Evolutionary conservation across 2,329 filamentous ascomycete genomes (phyloP).

Genomic region (Exophiala viscosa): DNA sequence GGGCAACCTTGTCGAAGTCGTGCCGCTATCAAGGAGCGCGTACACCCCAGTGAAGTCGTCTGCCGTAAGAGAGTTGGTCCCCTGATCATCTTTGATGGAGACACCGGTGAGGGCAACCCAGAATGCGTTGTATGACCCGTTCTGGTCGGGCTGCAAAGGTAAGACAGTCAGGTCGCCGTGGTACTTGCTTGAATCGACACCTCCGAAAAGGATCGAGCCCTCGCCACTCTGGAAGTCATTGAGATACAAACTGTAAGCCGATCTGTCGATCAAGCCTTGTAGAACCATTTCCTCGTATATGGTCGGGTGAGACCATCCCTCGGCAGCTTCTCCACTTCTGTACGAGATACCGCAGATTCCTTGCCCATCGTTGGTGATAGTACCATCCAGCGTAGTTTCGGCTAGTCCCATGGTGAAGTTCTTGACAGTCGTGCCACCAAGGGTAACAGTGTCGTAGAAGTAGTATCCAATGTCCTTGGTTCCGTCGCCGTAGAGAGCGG

Average conservation of each 20-base stretch:
- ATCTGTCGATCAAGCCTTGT: slow-evolving; percentile 10
- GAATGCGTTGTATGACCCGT: slow-evolving; percentile 50
- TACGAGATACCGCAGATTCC: slow-evolving; percentile 70
- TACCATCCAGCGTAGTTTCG: slow-evolving; percentile 32
- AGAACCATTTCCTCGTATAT: background rate
- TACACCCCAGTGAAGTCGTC: slow-evolving; percentile 43
- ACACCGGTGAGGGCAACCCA: slow-evolving; percentile 45
- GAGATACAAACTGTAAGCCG: slow-evolving; percentile 17
- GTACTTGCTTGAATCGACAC: slow-evolving; percentile 65
- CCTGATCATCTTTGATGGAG: slow-evolving; percentile 38
- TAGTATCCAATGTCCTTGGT: slow-evolving; percentile 75
- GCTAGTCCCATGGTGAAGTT: background rate
- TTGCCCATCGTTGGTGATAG: slow-evolving; percentile 46
- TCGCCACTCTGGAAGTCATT: slow-evolving; percentile 3
- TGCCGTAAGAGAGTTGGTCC: slow-evolving; percentile 38
- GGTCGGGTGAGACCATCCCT: slow-evolving; percentile 39
- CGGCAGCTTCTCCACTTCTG: slow-evolving; percentile 61
- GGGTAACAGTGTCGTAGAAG: slow-evolving; percentile 61
- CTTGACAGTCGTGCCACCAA: slow-evolving; percentile 40
- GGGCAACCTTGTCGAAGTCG: slow-evolving; percentile 27
- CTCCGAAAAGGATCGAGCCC: slow-evolving; percentile 65
- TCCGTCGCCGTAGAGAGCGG: slow-evolving; percentile 70
- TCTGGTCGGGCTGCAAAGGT: slow-evolving; percentile 41
- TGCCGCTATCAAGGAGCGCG: slow-evolving; percentile 70
- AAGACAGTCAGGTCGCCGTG: slow-evolving; percentile 60